Base-by-base conservation (phyloP, 2,329 filamentous ascomycete genomes). In the Paracorniculantispora psalliotae region DNA sequence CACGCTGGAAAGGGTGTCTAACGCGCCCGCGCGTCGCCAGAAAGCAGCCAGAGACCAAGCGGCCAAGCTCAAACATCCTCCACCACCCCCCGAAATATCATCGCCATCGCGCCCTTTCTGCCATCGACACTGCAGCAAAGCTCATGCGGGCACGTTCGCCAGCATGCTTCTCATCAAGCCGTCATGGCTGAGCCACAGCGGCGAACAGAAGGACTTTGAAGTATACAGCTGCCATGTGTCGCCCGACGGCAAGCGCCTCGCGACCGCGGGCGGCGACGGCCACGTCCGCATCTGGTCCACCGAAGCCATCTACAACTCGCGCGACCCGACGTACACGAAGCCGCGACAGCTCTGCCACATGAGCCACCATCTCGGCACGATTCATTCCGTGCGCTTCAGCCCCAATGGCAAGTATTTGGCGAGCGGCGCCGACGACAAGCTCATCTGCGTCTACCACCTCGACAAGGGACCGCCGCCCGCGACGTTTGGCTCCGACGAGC, bases 221-320 rank as follows among this genome's bases (percentile, higher is more conserved):
- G 93, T 97, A 65, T 99, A 97, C 79, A 96, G 91, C 77, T 97
- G 93, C 74, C 91, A 97, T 80, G 87, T 99, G 64, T 99, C 94
- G 28, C 91, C 94, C 15, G 94, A 99, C 77, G 94, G 93, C 65
- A 88, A 86, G 70, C 86, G 94, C 64, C 83, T 99, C 59, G 94
- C 93, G 51, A 97, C 94, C 21, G 94, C 93, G 62, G 94, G 92
- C 68, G 93, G 94, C 82, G 94, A 99, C 80, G 93, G 94, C 70
- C 91, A 97, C 73, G 94, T 99, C 62, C 89, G 96, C 64, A 90
- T 99, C 67, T 99, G 94, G 94, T 97, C 93, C 23, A 97, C 91
- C 60, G 93, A 97, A 67, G 89, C 94, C 59, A 91, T 99, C 70
- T 88, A 91, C 72, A 90, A 91, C 67, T 88, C 91, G 62, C 82